Percentiles rank a stretch among this genome's conserved stretches.
These are phyloP conservation scores for Fusarium sp. DNA, from an alignment of 2,329 filamentous ascomycete species.

Conservation along the genomic window DNA sequence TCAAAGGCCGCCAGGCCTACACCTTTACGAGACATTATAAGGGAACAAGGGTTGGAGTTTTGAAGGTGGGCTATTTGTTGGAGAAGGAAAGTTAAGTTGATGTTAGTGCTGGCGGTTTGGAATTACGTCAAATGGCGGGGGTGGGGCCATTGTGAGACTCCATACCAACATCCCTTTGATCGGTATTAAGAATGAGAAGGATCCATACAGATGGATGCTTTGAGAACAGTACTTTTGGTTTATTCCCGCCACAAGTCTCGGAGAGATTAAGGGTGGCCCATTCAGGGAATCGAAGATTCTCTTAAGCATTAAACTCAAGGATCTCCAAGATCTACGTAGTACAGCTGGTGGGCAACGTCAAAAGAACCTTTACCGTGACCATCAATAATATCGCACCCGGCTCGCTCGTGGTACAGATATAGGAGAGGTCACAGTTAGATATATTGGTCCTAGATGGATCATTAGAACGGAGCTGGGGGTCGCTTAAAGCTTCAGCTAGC, in stretches of 20 bases:
- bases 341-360: not conserved
- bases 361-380: not conserved
- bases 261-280: not conserved
- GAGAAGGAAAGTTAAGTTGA: not conserved
- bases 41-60: not conserved
- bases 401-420: not conserved
- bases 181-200: not conserved
- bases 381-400: not conserved
- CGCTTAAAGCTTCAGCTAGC: not conserved
- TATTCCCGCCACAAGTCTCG: not conserved
- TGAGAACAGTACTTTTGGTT: not conserved
- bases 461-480: not conserved
- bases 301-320: not conserved
- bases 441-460: not conserved
- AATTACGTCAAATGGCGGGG: constrained; percentile 43
- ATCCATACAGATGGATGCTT: not conserved
- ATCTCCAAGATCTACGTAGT: not conserved
- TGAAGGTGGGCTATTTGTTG: not conserved
- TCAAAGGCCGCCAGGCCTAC: constrained; percentile 93
- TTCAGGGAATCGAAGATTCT: not conserved
- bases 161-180: not conserved
- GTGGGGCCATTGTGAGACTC: constrained; percentile 13
- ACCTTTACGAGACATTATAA: constrained; percentile 77
- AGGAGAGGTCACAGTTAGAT: not conserved
- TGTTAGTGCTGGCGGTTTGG: constrained; percentile 9